These are phyloP conservation scores for Colletotrichum lentis DNA, from an alignment of 2,329 filamentous ascomycete species.

Conservation along the genomic window DNA sequence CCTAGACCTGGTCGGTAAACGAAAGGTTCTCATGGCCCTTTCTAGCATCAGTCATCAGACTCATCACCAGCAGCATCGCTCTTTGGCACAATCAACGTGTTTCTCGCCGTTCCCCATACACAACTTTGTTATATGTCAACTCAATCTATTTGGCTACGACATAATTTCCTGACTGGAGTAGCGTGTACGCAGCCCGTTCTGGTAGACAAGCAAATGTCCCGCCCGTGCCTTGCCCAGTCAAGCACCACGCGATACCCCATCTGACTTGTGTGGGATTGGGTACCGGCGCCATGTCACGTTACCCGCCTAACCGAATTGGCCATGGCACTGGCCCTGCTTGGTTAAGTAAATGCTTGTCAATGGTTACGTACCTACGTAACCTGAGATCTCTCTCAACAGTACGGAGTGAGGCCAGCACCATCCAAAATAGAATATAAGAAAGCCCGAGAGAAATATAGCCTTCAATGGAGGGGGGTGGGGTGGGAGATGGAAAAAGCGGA, in stretches of 20 bases:
- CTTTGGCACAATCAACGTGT: too few relatives aligned
- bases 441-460: not conserved
- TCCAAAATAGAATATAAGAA: not conserved
- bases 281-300: constrained; percentile 1
- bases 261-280: not conserved
- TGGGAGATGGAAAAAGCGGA: not conserved
- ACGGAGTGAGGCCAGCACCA: too few relatives aligned
- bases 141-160: not conserved
- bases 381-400: too few relatives aligned
- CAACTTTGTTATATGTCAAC: not conserved
- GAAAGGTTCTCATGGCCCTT: not conserved
- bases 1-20: constrained; percentile 15
- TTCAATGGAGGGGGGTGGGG: too few relatives aligned
- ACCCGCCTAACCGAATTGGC: not conserved
- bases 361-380: not conserved
- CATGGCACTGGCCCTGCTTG: not conserved
- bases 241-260: not conserved
- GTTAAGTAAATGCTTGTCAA: not conserved
- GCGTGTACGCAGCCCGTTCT: not conserved
- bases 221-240: not conserved
- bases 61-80: constrained; percentile 3
- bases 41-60: constrained; percentile 6
- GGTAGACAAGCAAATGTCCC: not conserved
- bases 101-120: not conserved
- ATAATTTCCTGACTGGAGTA: not conserved